Evolutionary conservation across 1,284 basidiomycete genomes (phyloP), one percentile per base, ranked within the genome.

Genomic region (Leccinum solheimii): DNA sequence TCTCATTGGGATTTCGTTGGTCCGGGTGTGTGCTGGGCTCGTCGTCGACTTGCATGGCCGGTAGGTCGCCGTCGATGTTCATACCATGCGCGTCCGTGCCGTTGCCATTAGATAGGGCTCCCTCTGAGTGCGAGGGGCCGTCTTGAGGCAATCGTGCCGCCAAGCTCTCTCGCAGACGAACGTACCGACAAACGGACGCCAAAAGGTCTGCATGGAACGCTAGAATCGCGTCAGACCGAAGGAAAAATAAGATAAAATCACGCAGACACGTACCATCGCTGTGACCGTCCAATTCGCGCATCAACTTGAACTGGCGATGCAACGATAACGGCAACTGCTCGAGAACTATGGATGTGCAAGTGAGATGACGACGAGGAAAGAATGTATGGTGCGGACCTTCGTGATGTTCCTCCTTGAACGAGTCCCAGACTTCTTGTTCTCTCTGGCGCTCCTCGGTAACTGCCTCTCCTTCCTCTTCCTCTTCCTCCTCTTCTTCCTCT

Each of bases 311-410:
- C 61, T 92, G 89, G 43, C 95, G 82, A 69, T 93, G 90, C 57
- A 97, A 74, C 58, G 92, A 91, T 61, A 96, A 77, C 2, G 95
- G 94, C 5, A 97, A 76, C 74, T 95, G 93, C 68, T 96, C 94
- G 58, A 95, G 84, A 57, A 90, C 91, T 92, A 14, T 11, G 10
- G 2, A 30, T 14, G 23, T 16, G 30, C 5, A 4, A 9, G 21
- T 26, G 23, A n/a, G 13, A 26, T 16, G 7, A 50, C 5, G 2
- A 50, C 11, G 14, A 50, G 57, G 59, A 60, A 5, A 52, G n/a
- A 9, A 38, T 16, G 9, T 21, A 34, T 23, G 55, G 40, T 27
- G 14, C 76, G 51, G 51, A 84, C 90, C 85, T 83, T 93, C 92
- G 72, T 87, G 88, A 68, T 91, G 86, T 64, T 94, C 90, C 67